These are phyloP conservation scores for Calonectria honghensis DNA, from an alignment of 2,329 filamentous ascomycete species.

Conservation along the genomic window DNA sequence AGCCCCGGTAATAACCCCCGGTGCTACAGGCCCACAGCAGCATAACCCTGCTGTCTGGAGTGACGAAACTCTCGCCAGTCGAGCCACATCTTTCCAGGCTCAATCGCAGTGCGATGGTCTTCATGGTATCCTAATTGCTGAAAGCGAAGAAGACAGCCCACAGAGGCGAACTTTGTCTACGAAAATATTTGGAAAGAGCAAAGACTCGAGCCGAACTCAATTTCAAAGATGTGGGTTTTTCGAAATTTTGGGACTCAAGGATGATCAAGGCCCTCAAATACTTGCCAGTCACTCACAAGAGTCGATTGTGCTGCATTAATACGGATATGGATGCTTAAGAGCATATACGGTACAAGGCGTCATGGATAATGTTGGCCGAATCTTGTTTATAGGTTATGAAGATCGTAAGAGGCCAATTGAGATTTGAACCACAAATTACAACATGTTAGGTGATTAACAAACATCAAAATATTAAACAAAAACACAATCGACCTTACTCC, in stretches of 20 bases:
- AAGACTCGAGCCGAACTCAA: conserved; percentile 5
- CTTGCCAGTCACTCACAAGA: background rate
- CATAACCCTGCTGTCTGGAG: conserved; percentile 22
- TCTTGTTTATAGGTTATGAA: background rate
- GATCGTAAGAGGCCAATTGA: background rate
- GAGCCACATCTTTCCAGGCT: background rate
- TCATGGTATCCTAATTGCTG: conserved; percentile 12
- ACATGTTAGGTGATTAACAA: background rate
- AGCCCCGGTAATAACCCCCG: background rate
- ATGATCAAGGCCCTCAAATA: conserved; percentile 16
- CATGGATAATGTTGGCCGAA: background rate
- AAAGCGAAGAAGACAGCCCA: conserved; percentile 19
- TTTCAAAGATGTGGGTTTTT: conserved; percentile 26
- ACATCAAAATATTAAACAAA: background rate
- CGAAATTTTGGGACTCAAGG: conserved; percentile 11
- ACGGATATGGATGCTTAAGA: background rate
- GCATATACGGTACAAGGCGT: background rate
- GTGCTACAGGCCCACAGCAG: background rate
- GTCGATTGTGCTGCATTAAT: conserved; percentile 17
- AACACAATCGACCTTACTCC: background rate
- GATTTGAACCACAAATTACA: background rate
- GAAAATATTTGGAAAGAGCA: conserved; percentile 23
- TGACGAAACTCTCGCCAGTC: conserved; percentile 4
- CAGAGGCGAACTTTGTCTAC: conserved; percentile 17
- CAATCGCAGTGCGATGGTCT: conserved; percentile 17